Percentiles rank a stretch among this genome's conserved stretches.
These are phyloP conservation scores for Diaporthe eres DNA, from an alignment of 2,329 filamentous ascomycete species.

Conservation along the genomic window DNA sequence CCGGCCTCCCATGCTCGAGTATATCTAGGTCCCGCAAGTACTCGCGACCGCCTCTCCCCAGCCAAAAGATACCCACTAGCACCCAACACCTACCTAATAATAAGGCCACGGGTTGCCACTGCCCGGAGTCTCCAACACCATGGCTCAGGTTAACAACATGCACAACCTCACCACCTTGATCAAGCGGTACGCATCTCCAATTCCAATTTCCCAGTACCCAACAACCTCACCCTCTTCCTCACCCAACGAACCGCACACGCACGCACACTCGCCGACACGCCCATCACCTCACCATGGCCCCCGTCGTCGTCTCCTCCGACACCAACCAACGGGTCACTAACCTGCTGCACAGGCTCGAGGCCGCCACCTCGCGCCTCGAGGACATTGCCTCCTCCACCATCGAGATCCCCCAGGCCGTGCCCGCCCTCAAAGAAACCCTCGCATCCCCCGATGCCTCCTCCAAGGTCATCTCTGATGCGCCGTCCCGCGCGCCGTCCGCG, in stretches of 20 bases:
- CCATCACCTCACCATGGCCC: conserved; percentile 37
- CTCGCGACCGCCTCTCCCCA: conserved; percentile 29
- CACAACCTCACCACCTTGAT: conserved; percentile 97
- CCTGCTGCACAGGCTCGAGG: conserved; percentile 83
- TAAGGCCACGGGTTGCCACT: conserved; percentile 37
- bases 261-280: conserved; percentile 11
- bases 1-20: not conserved
- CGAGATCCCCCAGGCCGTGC: conserved; percentile 68
- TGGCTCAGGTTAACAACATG: conserved; percentile 76
- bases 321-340: conserved; percentile 60
- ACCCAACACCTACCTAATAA: not conserved
- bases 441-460: conserved; percentile 52
- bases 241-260: not conserved
- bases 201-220: not conserved
- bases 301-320: conserved; percentile 43
- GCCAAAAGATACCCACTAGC: conserved; percentile 37
- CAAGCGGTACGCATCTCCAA: conserved; percentile 80
- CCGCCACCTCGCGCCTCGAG: conserved; percentile 94
- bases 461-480: conserved; percentile 50
- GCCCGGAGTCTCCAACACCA: conserved; percentile 34
- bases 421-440: conserved; percentile 59
- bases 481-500: conserved; percentile 57
- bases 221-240: conserved; percentile 24
- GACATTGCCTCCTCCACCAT: conserved; percentile 88
- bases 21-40: conserved; percentile 29